A percentile compares a stretch with the other conserved stretches of the same genome.
phyloP scores from a whole-genome alignment of 306 rosid genomes.

The Oxytropis ochrocephala region DNA sequence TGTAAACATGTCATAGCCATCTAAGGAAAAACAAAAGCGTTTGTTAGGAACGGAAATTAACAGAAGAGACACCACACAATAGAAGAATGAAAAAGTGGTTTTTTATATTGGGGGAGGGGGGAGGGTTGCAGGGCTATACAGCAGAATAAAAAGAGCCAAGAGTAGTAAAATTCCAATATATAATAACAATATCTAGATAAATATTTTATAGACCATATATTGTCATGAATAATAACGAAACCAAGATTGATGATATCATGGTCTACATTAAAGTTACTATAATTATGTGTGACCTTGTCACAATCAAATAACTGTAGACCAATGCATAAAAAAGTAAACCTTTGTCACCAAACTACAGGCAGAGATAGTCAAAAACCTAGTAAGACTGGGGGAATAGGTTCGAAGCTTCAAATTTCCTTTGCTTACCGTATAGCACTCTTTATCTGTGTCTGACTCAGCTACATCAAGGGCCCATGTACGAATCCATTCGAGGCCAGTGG shows the following conservation, averaged over 20 bases:
- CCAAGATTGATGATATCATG: background rate
- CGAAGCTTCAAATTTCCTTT: slow-evolving; percentile 19
- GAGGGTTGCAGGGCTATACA: background rate
- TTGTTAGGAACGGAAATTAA: background rate
- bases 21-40: slow-evolving; percentile 17
- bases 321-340: background rate
- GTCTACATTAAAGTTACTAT: background rate
- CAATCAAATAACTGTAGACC: background rate
- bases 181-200: background rate
- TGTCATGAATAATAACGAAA: background rate
- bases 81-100: background rate
- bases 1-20: slow-evolving; percentile 83
- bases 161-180: background rate
- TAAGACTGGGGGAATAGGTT: slow-evolving; percentile 4
- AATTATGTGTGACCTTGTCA: background rate
- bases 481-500: slow-evolving; percentile 87
- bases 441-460: slow-evolving; percentile 77
- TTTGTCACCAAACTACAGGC: background rate
- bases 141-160: background rate
- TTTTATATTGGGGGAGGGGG: background rate
- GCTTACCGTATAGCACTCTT: slow-evolving; percentile 83
- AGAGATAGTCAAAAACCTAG: slow-evolving; percentile 7
- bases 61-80: background rate
- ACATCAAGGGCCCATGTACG: slow-evolving; percentile 76
- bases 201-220: background rate